A percentile compares a stretch with the other conserved stretches of the same genome.
These are phyloP conservation scores for Blastobotrys indianensis DNA, from an alignment of 1,139 yeast genomes.

Conservation along the genomic window DNA sequence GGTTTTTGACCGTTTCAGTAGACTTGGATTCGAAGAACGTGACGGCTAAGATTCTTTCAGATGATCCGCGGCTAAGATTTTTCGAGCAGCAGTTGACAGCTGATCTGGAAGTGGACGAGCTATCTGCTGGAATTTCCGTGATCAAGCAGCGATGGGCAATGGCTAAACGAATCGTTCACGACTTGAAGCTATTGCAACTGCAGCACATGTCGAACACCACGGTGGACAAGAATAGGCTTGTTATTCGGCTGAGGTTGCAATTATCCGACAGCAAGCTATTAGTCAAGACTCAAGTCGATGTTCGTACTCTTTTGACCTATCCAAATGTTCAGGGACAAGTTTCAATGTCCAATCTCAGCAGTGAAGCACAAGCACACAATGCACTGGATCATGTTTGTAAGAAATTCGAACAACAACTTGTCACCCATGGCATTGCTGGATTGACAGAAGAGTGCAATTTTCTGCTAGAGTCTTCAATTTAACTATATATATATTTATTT, in stretches of 20 bases:
- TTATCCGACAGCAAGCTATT: constrained; percentile 6
- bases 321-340: constrained; percentile 14
- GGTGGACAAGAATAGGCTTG: constrained; percentile 2
- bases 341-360: constrained; percentile 10
- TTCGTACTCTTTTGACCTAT: constrained; percentile 10
- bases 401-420: not conserved
- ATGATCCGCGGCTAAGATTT: constrained; percentile 1
- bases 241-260: constrained; percentile 10
- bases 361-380: not conserved
- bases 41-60: not conserved
- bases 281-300: constrained; percentile 11
- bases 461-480: not conserved
- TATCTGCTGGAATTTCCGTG: not conserved
- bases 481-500: not conserved
- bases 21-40: constrained; percentile 2
- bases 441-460: constrained; percentile 7
- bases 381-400: not conserved
- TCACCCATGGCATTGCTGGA: constrained; percentile 7
- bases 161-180: constrained; percentile 8
- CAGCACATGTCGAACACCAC: constrained; percentile 13
- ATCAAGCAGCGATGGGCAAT: constrained; percentile 12
- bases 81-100: constrained; percentile 1
- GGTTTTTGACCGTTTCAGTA: constrained; percentile 7
- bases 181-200: constrained; percentile 11
- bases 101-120: not conserved